Conservation (phyloP, 441 rosid species). For the Pelargonium citronellum region DNA sequence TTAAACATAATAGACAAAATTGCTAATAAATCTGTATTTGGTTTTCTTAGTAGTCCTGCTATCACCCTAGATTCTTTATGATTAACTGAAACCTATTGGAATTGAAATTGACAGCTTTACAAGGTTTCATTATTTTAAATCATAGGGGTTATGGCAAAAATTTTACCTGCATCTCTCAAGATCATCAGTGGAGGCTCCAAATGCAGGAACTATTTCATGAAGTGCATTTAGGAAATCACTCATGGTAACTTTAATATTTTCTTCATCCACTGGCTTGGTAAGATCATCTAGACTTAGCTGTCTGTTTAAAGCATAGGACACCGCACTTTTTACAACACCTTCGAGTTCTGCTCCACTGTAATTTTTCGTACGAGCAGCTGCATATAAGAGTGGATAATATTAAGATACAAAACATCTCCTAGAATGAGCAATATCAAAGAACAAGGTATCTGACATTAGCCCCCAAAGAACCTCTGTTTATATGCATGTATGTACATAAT, state of each 20-base stretch:
- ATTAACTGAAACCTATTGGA: neutral
- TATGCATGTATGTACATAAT: neutral
- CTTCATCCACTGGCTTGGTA: conserved; percentile 94
- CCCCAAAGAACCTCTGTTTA: neutral
- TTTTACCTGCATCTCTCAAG: conserved; percentile 85
- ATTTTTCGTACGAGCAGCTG: conserved; percentile 99
- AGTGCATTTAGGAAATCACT: conserved; percentile 83
- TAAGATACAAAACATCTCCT: neutral
- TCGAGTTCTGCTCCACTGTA: conserved; percentile 98
- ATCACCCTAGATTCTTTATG: neutral
- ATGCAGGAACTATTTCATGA: conserved; percentile 78
- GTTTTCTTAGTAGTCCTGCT: neutral
- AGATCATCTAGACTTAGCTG: conserved; percentile 94
- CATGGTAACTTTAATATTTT: conserved; percentile 87
- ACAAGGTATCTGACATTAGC: neutral
- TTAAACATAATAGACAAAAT: neutral
- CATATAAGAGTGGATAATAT: conserved; percentile 15
- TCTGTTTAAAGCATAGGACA: conserved; percentile 89
- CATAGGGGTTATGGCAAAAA: conserved; percentile 9
- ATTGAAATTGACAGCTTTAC: neutral
- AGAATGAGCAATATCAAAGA: neutral
- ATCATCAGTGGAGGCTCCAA: conserved; percentile 97
- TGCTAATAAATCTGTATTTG: neutral
- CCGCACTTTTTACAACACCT: conserved; percentile 98
- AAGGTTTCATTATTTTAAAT: neutral